phyloP scores from a whole-genome alignment of 2,329 filamentous ascomycete species.

The Shiraia bambusicola region DNA sequence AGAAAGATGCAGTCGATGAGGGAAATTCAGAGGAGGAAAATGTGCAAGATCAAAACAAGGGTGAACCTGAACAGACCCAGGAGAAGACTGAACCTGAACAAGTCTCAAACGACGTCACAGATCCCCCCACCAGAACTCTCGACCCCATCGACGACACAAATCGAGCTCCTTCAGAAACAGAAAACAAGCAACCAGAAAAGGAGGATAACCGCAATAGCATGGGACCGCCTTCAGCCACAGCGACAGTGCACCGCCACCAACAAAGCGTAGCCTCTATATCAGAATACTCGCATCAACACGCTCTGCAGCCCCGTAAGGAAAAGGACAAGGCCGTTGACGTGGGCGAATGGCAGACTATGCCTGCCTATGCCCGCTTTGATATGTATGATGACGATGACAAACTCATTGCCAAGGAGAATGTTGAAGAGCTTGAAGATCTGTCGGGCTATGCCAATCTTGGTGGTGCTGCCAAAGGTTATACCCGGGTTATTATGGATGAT shows the following conservation, averaged over 20 bases:
- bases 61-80: too few species aligned
- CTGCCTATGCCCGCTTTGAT: conserved; percentile 86
- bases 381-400: conserved; percentile 94
- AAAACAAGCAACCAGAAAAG: conserved; percentile 1
- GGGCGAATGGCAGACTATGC: conserved; percentile 94
- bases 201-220: conserved; percentile 14
- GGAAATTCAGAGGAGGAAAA: not conserved
- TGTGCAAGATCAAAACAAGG: not conserved
- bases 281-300: conserved; percentile 88
- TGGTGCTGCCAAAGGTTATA: conserved; percentile 93
- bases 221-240: not conserved
- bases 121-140: not conserved
- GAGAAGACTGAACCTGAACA: too few species aligned
- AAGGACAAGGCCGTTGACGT: conserved; percentile 61
- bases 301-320: conserved; percentile 55
- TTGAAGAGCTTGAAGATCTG: conserved; percentile 67
- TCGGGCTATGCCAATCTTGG: conserved; percentile 76
- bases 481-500: conserved; percentile 89
- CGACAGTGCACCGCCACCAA: conserved; percentile 12
- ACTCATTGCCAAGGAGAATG: conserved; percentile 78
- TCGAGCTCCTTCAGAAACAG: conserved; percentile 1
- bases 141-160: not conserved
- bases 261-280: conserved; percentile 52
- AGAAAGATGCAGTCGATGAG: not conserved
- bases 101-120: not conserved